These are phyloP conservation scores for Aureobasidium leucospermi DNA, from an alignment of 2,329 filamentous ascomycete genomes.

Conservation along the genomic window DNA sequence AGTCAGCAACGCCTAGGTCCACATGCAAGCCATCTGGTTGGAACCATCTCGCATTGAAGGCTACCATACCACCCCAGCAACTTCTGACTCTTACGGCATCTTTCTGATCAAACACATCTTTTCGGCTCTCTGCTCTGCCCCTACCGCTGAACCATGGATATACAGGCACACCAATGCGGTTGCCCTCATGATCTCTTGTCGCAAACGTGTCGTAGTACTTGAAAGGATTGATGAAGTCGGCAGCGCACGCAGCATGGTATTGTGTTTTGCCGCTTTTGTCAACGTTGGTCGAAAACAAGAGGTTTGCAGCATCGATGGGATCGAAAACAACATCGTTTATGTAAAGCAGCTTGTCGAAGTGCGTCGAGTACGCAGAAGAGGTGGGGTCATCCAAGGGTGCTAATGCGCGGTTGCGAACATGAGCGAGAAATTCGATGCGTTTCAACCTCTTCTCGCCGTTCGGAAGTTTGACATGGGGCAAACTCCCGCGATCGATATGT, in stretches of 20 bases:
- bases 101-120: constrained; percentile 53
- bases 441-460: constrained; percentile 58
- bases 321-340: constrained; percentile 62
- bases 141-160: constrained; percentile 59
- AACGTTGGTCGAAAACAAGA: constrained; percentile 58
- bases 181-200: constrained; percentile 58
- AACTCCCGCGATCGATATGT: constrained; percentile 48
- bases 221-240: constrained; percentile 63
- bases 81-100: constrained; percentile 63
- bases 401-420: constrained; percentile 64
- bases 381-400: constrained; percentile 48
- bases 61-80: constrained; percentile 73
- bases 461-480: constrained; percentile 49
- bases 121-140: constrained; percentile 46
- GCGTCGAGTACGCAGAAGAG: constrained; percentile 32
- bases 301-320: constrained; percentile 50
- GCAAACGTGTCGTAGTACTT: constrained; percentile 70
- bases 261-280: constrained; percentile 39
- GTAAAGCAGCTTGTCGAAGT: constrained; percentile 51
- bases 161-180: constrained; percentile 35
- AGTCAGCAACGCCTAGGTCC: background rate
- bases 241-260: constrained; percentile 63
- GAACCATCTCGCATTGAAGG: constrained; percentile 55
- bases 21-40: constrained; percentile 28
- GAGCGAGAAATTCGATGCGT: constrained; percentile 65